Percentiles rank a stretch among this genome's conserved stretches.
phyloP scores from a whole-genome alignment of 257 asterid species.

The Linaria vulgaris region DNA sequence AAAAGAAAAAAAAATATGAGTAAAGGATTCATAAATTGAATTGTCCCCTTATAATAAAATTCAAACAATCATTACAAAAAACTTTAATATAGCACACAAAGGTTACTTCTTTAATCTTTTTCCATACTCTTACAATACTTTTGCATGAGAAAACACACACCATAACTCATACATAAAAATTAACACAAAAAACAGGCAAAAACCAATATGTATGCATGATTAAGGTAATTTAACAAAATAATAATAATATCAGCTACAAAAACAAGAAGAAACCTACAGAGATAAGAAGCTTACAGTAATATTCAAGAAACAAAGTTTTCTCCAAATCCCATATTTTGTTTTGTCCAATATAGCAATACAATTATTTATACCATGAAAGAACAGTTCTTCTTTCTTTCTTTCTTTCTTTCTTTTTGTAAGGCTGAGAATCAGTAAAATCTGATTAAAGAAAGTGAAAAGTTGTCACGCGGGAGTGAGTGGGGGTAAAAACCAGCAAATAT shows the following conservation, averaged over 20 bases:
- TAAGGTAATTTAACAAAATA: too few species aligned
- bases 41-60: too few species aligned
- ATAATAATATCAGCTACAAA: too few species aligned
- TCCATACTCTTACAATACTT: too few species aligned
- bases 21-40: too few species aligned
- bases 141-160: neutral
- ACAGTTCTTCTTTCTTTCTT: neutral
- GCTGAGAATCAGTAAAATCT: slow-evolving; percentile 21
- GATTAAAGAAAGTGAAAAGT: neutral
- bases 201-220: too few species aligned
- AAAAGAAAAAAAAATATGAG: too few species aligned
- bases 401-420: neutral
- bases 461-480: neutral
- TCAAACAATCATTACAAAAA: too few species aligned
- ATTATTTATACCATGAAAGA: neutral
- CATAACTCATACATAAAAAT: neutral
- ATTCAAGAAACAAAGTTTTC: slow-evolving; percentile 38
- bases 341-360: slow-evolving; percentile 11
- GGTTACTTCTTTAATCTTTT: too few species aligned
- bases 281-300: slow-evolving; percentile 15
- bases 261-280: neutral
- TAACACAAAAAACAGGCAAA: neutral
- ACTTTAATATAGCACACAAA: too few species aligned
- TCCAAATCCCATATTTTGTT: slow-evolving; percentile 37
- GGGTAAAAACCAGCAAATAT: neutral